Percentiles rank a stretch among this genome's conserved stretches.
phyloP scores from a whole-genome alignment of 108 stramenopile species.

The Cyclotella sp. region DNA sequence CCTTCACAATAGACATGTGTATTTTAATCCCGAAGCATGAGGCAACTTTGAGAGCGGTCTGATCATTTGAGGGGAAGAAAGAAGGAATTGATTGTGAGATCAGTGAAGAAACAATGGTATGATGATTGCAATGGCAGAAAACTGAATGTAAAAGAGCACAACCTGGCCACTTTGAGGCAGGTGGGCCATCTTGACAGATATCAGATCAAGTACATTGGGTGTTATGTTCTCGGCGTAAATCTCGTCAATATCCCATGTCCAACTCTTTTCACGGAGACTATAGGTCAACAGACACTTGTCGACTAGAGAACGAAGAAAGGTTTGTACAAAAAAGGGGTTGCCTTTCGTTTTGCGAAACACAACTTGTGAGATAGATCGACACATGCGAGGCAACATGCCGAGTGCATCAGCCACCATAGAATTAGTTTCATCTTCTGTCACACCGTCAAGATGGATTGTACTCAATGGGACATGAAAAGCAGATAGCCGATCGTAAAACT shows the following conservation, averaged over 20 bases:
- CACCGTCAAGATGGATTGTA: slow-evolving; percentile 20
- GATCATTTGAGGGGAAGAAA: slow-evolving; percentile 14
- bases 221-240: slow-evolving; percentile 37
- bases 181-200: slow-evolving; percentile 33
- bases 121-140: no score
- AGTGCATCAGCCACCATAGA: slow-evolving; percentile 35
- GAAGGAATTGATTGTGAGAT: not conserved
- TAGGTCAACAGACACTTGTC: slow-evolving; percentile 21
- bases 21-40: slow-evolving; percentile 49
- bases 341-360: slow-evolving; percentile 42
- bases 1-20: slow-evolving; percentile 1
- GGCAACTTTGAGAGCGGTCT: slow-evolving; percentile 34
- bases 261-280: slow-evolving; percentile 31
- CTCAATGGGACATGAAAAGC: slow-evolving; percentile 8
- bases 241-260: slow-evolving; percentile 45
- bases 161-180: slow-evolving; percentile 1
- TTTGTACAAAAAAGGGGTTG: slow-evolving; percentile 41
- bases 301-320: slow-evolving; percentile 36
- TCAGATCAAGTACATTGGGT: slow-evolving; percentile 51
- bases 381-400: slow-evolving; percentile 32
- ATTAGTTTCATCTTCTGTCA: slow-evolving; percentile 23
- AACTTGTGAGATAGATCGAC: slow-evolving; percentile 13
- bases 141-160: no score
- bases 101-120: not conserved
- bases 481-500: slow-evolving; percentile 3